phyloP scores from a whole-genome alignment of 148 eudicot genomes.

The Vaccinium darrowii region DNA sequence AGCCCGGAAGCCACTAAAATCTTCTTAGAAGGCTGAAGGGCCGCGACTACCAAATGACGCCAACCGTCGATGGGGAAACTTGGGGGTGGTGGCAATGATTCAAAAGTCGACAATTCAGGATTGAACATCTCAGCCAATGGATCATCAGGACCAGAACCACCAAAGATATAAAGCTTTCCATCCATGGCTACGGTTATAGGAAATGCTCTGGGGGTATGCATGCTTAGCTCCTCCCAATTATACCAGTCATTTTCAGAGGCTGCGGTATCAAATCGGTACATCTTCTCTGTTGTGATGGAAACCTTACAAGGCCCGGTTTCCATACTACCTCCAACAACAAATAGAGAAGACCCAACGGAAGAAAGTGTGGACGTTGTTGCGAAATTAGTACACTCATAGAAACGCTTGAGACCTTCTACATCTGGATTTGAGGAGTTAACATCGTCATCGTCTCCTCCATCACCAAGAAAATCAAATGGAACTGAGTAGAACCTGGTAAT shows the following conservation, averaged over 20 bases:
- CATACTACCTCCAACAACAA: neutral
- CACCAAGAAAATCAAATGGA: too few relatives aligned
- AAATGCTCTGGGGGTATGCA: neutral
- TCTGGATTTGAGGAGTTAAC: neutral
- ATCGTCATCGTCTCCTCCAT: neutral
- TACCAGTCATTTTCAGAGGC: neutral
- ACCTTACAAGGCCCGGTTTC: too few relatives aligned
- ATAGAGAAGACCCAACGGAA: neutral
- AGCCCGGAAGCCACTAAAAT: neutral
- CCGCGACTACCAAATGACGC: neutral
- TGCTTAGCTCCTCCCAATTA: neutral
- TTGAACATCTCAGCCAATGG: neutral
- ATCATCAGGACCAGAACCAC: neutral
- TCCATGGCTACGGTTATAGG: neutral
- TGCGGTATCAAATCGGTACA: neutral
- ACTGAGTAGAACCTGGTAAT: too few relatives aligned
- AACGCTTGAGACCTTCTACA: neutral
- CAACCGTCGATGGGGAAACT: too few relatives aligned
- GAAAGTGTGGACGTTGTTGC: neutral
- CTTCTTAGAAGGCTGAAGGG: neutral
- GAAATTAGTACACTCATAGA: neutral
- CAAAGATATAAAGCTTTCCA: neutral
- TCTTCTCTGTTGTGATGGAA: too few relatives aligned
- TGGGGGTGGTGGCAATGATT: neutral
- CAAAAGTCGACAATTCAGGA: neutral